These are phyloP conservation scores for Aquanectria penicillioides DNA, from an alignment of 2,329 filamentous ascomycete species.

Conservation along the genomic window DNA sequence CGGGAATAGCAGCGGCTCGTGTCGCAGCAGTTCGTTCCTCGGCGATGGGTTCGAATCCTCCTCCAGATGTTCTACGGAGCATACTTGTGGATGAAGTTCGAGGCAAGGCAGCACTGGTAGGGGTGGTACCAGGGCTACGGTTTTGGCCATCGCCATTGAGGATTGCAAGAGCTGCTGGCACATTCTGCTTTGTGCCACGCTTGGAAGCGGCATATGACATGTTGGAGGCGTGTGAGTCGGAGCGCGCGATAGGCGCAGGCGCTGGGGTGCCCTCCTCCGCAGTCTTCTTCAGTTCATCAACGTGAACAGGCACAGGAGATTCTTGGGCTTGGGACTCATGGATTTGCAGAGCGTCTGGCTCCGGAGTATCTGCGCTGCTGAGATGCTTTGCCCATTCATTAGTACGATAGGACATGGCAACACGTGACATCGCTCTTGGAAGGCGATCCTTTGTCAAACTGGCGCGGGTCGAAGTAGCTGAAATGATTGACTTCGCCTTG, in stretches of 20 bases:
- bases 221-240: constrained; percentile 43
- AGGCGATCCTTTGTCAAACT: constrained; percentile 70
- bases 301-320: constrained; percentile 67
- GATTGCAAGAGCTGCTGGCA: constrained; percentile 37
- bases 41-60: constrained; percentile 53
- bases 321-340: constrained; percentile 55
- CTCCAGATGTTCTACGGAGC: constrained; percentile 41
- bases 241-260: constrained; percentile 37
- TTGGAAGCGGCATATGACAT: constrained; percentile 30
- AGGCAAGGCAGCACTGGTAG: constrained; percentile 28
- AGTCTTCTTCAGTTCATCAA: constrained; percentile 73
- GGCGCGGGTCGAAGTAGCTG: constrained; percentile 53
- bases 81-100: constrained; percentile 36
- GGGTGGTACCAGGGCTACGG: constrained; percentile 36
- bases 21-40: constrained; percentile 50
- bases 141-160: constrained; percentile 36
- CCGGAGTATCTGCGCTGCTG: constrained; percentile 77
- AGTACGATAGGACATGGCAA: constrained; percentile 85
- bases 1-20: constrained; percentile 31
- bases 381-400: constrained; percentile 98
- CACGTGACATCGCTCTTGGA: constrained; percentile 76
- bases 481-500: constrained; percentile 53
- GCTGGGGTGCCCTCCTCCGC: constrained; percentile 59
- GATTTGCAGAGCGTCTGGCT: constrained; percentile 68
- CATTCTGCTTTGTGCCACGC: constrained; percentile 34